Percentiles rank a stretch among this genome's conserved stretches.
phyloP scores from a whole-genome alignment of 2,329 filamentous ascomycete species.

The Aspergillus sp. region DNA sequence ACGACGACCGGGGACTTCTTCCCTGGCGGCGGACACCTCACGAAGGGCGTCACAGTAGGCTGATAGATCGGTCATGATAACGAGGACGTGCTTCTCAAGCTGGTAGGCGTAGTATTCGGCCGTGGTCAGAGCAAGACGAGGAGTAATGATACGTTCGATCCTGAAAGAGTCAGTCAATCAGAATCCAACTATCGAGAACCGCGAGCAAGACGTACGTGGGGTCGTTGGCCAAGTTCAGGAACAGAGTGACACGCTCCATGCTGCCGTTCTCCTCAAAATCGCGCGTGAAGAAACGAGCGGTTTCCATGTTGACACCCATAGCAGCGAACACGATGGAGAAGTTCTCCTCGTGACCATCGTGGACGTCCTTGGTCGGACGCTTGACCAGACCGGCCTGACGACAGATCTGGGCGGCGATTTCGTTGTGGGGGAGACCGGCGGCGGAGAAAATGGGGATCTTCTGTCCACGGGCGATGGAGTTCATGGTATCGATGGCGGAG shows the following conservation, averaged over 20 bases:
- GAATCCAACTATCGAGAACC: background rate
- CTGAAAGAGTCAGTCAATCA: slow-evolving; percentile 44
- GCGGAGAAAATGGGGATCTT: slow-evolving; percentile 99
- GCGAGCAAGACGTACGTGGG: slow-evolving; percentile 68
- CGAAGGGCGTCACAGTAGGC: slow-evolving; percentile 98
- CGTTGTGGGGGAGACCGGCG: slow-evolving; percentile 96
- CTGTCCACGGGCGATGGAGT: slow-evolving; percentile 94
- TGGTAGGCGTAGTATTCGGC: slow-evolving; percentile 99
- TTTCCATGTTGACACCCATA: slow-evolving; percentile 99
- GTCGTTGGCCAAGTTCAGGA: slow-evolving; percentile 98
- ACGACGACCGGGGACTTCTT: slow-evolving; percentile 98
- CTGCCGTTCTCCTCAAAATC: slow-evolving; percentile 99
- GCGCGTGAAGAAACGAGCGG: slow-evolving; percentile 93
- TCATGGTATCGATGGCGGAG: slow-evolving; percentile 98
- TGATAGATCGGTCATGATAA: slow-evolving; percentile 96
- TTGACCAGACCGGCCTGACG: slow-evolving; percentile 92
- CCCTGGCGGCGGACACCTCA: slow-evolving; percentile 95
- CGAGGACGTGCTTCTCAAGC: slow-evolving; percentile 98
- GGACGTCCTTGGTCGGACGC: slow-evolving; percentile 88
- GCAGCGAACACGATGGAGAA: slow-evolving; percentile 99
- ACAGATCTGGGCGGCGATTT: slow-evolving; percentile 98
- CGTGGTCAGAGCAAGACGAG: slow-evolving; percentile 94
- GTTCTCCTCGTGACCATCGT: slow-evolving; percentile 97
- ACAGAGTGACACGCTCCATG: slow-evolving; percentile 93
- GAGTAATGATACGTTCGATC: slow-evolving; percentile 99